phyloP scores from a whole-genome alignment of 23 red algal genomes.

The Cyanidiococcus yangmingshanensis region DNA sequence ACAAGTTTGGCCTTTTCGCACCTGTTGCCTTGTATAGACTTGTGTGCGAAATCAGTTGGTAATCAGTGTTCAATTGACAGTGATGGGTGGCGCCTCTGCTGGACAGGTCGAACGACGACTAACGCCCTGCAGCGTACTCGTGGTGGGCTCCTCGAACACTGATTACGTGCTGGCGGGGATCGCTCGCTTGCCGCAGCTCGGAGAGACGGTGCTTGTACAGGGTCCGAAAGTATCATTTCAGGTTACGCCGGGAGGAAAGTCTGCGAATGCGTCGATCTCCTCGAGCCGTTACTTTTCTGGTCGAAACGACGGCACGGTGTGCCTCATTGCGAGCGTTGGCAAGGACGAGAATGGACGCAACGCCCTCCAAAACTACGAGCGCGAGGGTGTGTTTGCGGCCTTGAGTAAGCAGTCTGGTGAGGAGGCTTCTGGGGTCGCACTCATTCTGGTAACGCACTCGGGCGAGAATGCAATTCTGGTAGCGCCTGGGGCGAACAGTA shows the following conservation, averaged over 20 bases:
- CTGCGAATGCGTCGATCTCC: background rate
- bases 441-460: background rate
- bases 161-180: background rate
- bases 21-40: too few relatives aligned
- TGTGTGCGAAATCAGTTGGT: too few relatives aligned
- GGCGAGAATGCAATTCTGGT: constrained; percentile 14
- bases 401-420: background rate
- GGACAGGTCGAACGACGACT: background rate
- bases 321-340: constrained; percentile 1
- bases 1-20: too few relatives aligned
- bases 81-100: background rate
- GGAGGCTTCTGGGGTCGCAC: background rate
- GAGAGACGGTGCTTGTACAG: constrained; percentile 13
- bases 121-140: background rate
- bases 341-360: constrained; percentile 1
- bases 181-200: background rate
- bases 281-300: background rate
- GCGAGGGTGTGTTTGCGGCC: background rate
- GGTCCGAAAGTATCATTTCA: background rate
- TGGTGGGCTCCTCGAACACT: constrained; percentile 14
- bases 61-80: too few relatives aligned
- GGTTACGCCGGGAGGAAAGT: background rate
- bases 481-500: background rate
- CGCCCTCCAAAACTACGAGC: background rate
- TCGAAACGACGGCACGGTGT: background rate